These are phyloP conservation scores for Orbilia javanica DNA, from an alignment of 2,329 filamentous ascomycete species.

Conservation along the genomic window DNA sequence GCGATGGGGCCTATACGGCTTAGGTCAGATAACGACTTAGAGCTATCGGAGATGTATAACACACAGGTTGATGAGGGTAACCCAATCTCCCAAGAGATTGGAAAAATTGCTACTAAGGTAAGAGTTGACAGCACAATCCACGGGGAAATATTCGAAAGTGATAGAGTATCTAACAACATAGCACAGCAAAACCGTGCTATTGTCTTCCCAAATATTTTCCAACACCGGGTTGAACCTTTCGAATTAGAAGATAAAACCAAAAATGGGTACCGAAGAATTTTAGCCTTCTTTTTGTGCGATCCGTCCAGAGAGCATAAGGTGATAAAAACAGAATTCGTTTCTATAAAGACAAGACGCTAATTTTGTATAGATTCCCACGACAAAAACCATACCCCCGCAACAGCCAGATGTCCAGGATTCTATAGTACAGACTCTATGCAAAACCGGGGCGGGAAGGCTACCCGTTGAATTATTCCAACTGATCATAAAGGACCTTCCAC, in stretches of 20 bases:
- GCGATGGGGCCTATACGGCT: background rate
- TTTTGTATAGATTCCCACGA: background rate
- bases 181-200: conserved; percentile 68
- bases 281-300: conserved; percentile 73
- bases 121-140: background rate
- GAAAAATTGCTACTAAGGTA: conserved; percentile 12
- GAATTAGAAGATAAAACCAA: conserved; percentile 68
- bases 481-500: conserved; percentile 50
- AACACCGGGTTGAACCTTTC: conserved; percentile 71
- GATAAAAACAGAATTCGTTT: background rate
- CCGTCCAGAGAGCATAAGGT: conserved; percentile 64
- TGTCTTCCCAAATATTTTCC: conserved; percentile 71
- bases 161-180: background rate
- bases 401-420: conserved; percentile 6
- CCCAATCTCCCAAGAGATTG: background rate
- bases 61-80: too few species aligned
- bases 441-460: conserved; percentile 8
- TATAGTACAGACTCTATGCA: background rate
- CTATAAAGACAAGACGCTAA: background rate
- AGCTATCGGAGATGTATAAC: background rate
- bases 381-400: conserved; percentile 8
- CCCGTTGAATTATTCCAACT: conserved; percentile 54
- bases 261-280: conserved; percentile 71
- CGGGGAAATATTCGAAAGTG: background rate
- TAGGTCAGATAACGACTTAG: background rate